Base-by-base conservation (phyloP, 176 grass and related monocot genomes). In the Oryza meridionalis region DNA sequence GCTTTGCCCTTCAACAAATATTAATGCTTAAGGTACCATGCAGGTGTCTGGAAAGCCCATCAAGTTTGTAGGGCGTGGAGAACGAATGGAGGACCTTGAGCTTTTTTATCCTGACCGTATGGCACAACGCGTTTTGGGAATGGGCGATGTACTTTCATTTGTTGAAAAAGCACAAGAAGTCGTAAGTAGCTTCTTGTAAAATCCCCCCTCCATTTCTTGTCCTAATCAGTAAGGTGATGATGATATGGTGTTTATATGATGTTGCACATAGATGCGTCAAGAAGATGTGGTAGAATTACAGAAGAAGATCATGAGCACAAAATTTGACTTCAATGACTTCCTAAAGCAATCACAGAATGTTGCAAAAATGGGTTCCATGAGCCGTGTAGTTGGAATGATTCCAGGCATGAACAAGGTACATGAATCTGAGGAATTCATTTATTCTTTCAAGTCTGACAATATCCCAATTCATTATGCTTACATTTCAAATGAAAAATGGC, bases 91-190 rank as follows among this genome's bases (percentile, higher is more conserved):
- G 49, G 95, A 98, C 63, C 89, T 98, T 70, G 95, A 98, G 73
- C 87, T 88, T 84, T 98, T 98, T 84, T 98, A 98, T 85, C 95
- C 95, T 50, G 92, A 95, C n/a, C 90, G 95, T 15, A 98, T 98
- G 95, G 95, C 92, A 14, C 92, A 94, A 1, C 90, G 92, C 17
- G 87, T 98, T 65, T 78, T 98, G 69, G 95, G 95, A 67, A 95
- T 98, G 95, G 95, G 95, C 40, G 95, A 98, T 82, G 95, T 98
- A 78, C 95, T 98, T 90, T 94, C 95, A 74, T 98, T 98, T 77
- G 95, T 98, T 47, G 95, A 98, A 84, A 98, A 98, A 74, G 96
- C 96, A 55, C 93, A 99, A 90, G 91, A 99, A 96, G 75, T 99
- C 1, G 96, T 96, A 94, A 94, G 89, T 90, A 62, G 10, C 24